A percentile compares a stretch with the other conserved stretches of the same genome.
Evolutionary conservation across 2,329 filamentous ascomycete genomes (phyloP).

Genomic region (Talaromyces funiculosus): DNA sequence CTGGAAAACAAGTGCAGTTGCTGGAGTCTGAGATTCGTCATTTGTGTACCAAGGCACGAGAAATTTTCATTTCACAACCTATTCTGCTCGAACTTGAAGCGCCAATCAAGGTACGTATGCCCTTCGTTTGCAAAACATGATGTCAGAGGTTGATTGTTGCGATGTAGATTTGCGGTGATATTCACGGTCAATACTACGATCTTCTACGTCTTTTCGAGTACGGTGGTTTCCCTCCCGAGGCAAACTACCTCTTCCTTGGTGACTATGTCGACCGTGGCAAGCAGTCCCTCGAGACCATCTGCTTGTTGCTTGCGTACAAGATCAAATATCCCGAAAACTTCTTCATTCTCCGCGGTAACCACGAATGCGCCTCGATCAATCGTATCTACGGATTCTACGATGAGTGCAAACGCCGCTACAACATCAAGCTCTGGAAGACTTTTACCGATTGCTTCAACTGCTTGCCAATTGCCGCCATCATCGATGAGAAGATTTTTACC

Average conservation of each 20-base stretch:
- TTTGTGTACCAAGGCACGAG: conserved; percentile 95
- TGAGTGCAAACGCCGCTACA: conserved; percentile 98
- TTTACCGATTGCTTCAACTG: conserved; percentile 99
- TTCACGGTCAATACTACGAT: conserved; percentile 99
- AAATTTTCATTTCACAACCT: conserved; percentile 99
- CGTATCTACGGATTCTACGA: conserved; percentile 99
- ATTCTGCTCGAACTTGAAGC: conserved; percentile 96
- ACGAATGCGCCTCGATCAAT: conserved; percentile 98
- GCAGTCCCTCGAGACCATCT: conserved; percentile 98
- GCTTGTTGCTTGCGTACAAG: conserved; percentile 94
- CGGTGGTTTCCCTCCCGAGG: conserved; percentile 94
- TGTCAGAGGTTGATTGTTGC: not conserved
- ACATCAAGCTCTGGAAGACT: conserved; percentile 99
- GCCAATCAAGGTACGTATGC: conserved; percentile 81
- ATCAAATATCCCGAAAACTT: conserved; percentile 99
- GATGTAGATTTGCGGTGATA: conserved; percentile 90
- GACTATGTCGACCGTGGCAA: conserved; percentile 99
- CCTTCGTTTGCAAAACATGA: not conserved
- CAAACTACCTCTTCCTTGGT: conserved; percentile 98
- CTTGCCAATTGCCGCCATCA: conserved; percentile 94
- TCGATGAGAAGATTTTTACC: conserved; percentile 99
- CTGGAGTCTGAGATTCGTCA: conserved; percentile 93
- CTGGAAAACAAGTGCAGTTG: conserved; percentile 97
- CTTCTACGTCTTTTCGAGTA: conserved; percentile 96
- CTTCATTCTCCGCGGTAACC: conserved; percentile 96